Evolutionary conservation across 495 filamentous ascomycete genomes (phyloP), one percentile per base, ranked within the genome.

Genomic region (Pseudoneurospora amorphoporcata): DNA sequence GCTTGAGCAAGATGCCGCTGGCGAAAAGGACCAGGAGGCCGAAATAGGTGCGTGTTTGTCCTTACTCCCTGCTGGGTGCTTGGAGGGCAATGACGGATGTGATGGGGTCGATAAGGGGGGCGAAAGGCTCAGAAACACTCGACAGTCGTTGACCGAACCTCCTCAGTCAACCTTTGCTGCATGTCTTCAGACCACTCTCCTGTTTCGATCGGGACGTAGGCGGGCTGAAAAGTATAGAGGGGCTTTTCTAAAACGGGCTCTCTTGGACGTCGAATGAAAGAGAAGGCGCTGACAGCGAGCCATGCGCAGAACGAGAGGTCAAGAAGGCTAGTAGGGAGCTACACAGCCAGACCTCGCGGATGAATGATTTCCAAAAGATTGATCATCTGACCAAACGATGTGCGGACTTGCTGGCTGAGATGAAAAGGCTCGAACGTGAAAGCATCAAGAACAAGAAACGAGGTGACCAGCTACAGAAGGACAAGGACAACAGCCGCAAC

Each of bases 371-470:
- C 76, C 84, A 86, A 69, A 90, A 93, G 75, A 91, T 98, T 72
- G 95, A 99, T 35, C 88, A 90, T 23, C 87, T 98, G 3, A 93
- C 94, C 73, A 96, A 92, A 75, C 93, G 93, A 77, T 98, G 94
- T 73, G 92, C 92, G 61, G 94, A 98, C 74, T 88, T 98, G 3
- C 85, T 97, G 70, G 90, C 91, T 45, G 93, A 97, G 72, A 96
- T 99, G 93, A 97, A 97, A 77, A 90, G 93, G 69, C 87, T 96
- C 72, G 95, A 98, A 79, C 91, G 94, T 39, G 95, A 98, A 71
- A 92, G 97, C 77, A 86, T 91, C 47, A 98, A 97, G 83, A 94
- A 94, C 77, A 97, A 97, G 84, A 99, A 98, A 82, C 90, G 94
- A 9, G 93, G 91, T 17, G 95, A 99, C 81, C 92, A 94, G 76